Conservation (phyloP, 2,329 filamentous ascomycete genomes). For the Ceratocystis ficicola region DNA sequence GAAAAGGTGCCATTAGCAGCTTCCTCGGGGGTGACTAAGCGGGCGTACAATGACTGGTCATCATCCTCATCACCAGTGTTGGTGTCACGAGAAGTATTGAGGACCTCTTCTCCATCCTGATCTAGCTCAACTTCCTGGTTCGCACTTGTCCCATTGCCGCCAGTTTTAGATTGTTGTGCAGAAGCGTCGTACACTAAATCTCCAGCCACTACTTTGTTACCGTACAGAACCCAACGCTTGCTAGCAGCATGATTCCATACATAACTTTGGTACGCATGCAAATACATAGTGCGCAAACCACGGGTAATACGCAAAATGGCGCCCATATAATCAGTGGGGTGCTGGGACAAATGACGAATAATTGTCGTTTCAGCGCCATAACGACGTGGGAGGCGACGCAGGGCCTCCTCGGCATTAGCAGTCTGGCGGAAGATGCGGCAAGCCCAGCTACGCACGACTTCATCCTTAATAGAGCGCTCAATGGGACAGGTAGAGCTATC, state of each 20-base stretch:
- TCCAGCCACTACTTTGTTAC: slow-evolving; percentile 62
- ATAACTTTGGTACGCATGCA: slow-evolving; percentile 89
- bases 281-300: slow-evolving; percentile 81
- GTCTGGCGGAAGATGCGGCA: slow-evolving; percentile 58
- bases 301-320: slow-evolving; percentile 70
- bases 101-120: slow-evolving; percentile 49
- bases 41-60: slow-evolving; percentile 45
- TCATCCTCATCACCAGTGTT: slow-evolving; percentile 34
- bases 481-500: slow-evolving; percentile 30
- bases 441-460: slow-evolving; percentile 64
- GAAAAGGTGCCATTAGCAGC: slow-evolving; percentile 61
- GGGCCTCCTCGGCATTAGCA: slow-evolving; percentile 46
- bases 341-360: slow-evolving; percentile 59
- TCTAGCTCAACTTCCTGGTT: slow-evolving; percentile 28
- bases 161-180: neutral
- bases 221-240: slow-evolving; percentile 65
- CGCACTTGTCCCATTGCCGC: slow-evolving; percentile 19
- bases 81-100: slow-evolving; percentile 35
- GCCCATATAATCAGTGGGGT: slow-evolving; percentile 61
- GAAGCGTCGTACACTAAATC: slow-evolving; percentile 59
- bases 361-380: slow-evolving; percentile 71
- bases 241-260: slow-evolving; percentile 85
- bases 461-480: slow-evolving; percentile 55
- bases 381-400: slow-evolving; percentile 60
- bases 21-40: slow-evolving; percentile 64